Base-by-base conservation (phyloP, 768 basidiomycete species). In the Boletellus ananas region DNA sequence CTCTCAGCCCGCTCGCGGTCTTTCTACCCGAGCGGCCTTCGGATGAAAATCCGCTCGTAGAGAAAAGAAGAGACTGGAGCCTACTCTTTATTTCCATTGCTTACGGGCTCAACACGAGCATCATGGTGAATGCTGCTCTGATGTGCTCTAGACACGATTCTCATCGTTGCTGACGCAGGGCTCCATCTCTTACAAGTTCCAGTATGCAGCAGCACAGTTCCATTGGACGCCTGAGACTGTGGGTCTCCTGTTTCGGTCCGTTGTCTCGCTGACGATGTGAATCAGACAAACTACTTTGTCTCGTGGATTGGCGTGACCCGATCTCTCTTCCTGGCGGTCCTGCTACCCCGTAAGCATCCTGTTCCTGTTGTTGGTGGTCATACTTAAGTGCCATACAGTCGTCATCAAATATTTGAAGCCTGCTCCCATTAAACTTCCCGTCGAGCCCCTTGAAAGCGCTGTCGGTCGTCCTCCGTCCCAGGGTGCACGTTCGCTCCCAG, bases 271-370 rank as follows among this genome's bases (percentile, higher is more conserved):
- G 44, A 46, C 49, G 16, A 37, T 9, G 5, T 40, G 8, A 20
- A 40, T 20, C 48, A 89, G 87, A 63, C 83, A n/a, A 86, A 86
- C n/a, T 89, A 89, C 59, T 89, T 76, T 71, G 58, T 88, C 12
- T 84, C 80, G 49, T 57, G 78, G 11, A 60, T 81, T 10, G 81
- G 82, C 7, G 69, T 69, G 31, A 62, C 72, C 1, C 76, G 85
- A 3, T 84, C 85, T 0, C 4, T 79, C 2, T 77, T 78, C 58
- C 66, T 90, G 53, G 69, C 79, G 2, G 42, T 78, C 14, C 60
- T 87, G 31, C 66, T 90, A 5, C 89, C 89, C 10, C 14, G 87
- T 89, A 65, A 53, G 78, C 42, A 46, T 57, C 16, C 27, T n/a
- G 11, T 43, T 43, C 17, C 25, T 17, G 7, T 7, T 33, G 17